Conservation (phyloP, 2,329 filamentous ascomycete genomes). For the Dichotomopilus funicola region DNA sequence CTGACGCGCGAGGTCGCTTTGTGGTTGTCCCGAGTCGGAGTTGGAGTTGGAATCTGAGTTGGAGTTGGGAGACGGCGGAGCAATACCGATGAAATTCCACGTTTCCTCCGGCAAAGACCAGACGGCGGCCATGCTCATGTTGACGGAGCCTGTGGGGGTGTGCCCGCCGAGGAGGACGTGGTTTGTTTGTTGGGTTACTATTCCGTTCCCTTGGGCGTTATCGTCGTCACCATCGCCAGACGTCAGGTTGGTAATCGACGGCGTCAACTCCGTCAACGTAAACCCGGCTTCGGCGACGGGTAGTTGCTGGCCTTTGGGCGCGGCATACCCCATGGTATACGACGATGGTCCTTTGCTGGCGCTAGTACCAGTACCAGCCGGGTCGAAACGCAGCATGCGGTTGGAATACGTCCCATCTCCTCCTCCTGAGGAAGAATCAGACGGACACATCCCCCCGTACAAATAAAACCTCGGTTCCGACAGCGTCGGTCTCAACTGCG, state of each 20-base stretch:
- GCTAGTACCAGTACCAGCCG: no score
- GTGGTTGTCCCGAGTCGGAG: slow-evolving; percentile 25
- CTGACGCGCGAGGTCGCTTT: slow-evolving; percentile 44
- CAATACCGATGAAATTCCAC: slow-evolving; percentile 76
- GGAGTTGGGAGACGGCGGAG: slow-evolving; percentile 30
- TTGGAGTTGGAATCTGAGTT: neutral
- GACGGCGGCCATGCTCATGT: slow-evolving; percentile 85
- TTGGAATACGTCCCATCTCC: slow-evolving; percentile 71
- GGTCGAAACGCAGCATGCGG: slow-evolving; percentile 67
- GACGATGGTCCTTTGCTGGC: no score
- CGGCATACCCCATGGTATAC: slow-evolving; percentile 35
- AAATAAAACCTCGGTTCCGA: slow-evolving; percentile 57
- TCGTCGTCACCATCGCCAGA: neutral
- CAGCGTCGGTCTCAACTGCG: slow-evolving; percentile 45
- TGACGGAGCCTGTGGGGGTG: slow-evolving; percentile 76
- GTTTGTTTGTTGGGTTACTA: slow-evolving; percentile 64
- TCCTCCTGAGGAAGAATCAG: slow-evolving; percentile 45
- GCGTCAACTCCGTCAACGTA: slow-evolving; percentile 65
- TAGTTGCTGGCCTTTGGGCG: slow-evolving; percentile 56
- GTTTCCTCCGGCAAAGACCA: slow-evolving; percentile 80
- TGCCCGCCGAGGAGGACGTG: slow-evolving; percentile 83
- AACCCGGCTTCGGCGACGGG: slow-evolving; percentile 79
- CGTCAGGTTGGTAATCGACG: slow-evolving; percentile 59
- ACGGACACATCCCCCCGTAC: slow-evolving; percentile 87
- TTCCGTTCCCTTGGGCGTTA: slow-evolving; percentile 37